Percentiles rank a stretch among this genome's conserved stretches.
These are phyloP conservation scores for Phytophthora uliginosa DNA, from an alignment of 352 stramenopile species.

Conservation along the genomic window DNA sequence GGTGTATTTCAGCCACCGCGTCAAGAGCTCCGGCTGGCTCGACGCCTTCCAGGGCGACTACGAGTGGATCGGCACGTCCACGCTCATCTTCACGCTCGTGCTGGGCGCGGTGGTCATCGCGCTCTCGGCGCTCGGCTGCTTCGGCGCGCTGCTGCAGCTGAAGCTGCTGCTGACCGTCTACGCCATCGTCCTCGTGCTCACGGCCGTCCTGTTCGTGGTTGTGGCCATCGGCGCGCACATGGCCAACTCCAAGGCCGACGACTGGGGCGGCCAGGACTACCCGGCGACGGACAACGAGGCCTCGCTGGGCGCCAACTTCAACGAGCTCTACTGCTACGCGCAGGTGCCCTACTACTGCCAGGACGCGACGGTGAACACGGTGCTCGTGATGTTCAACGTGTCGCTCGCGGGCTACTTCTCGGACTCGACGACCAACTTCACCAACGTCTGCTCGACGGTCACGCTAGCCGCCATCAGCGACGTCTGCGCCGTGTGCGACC, in stretches of 20 bases:
- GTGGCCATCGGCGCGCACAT: conserved; percentile 67
- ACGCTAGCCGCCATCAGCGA: conserved; percentile 56
- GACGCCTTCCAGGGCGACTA: conserved; percentile 81
- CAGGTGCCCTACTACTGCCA: conserved; percentile 87
- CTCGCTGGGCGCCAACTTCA: conserved; percentile 77
- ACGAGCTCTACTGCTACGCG: conserved; percentile 84
- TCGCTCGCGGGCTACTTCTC: conserved; percentile 52
- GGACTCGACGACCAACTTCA: conserved; percentile 58
- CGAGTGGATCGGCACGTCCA: conserved; percentile 68
- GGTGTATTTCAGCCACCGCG: conserved; percentile 84
- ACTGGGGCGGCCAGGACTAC: conserved; percentile 56
- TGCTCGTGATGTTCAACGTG: conserved; percentile 67
- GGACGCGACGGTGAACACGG: conserved; percentile 48
- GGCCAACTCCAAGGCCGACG: conserved; percentile 62
- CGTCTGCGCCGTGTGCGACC: conserved; percentile 70
- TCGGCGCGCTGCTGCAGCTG: conserved; percentile 76
- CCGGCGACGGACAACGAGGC: conserved; percentile 58
- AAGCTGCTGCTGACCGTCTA: conserved; percentile 81
- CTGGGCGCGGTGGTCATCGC: conserved; percentile 75
- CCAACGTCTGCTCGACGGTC: conserved; percentile 53
- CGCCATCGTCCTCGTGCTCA: conserved; percentile 68
- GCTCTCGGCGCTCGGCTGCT: conserved; percentile 74
- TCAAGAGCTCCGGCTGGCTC: conserved; percentile 75
- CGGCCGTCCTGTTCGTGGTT: conserved; percentile 69
- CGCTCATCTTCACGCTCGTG: conserved; percentile 75